A percentile compares a stretch with the other conserved stretches of the same genome.
phyloP scores from a whole-genome alignment of 768 basidiomycete genomes.

The Hortiboletus flavorubellus region DNA sequence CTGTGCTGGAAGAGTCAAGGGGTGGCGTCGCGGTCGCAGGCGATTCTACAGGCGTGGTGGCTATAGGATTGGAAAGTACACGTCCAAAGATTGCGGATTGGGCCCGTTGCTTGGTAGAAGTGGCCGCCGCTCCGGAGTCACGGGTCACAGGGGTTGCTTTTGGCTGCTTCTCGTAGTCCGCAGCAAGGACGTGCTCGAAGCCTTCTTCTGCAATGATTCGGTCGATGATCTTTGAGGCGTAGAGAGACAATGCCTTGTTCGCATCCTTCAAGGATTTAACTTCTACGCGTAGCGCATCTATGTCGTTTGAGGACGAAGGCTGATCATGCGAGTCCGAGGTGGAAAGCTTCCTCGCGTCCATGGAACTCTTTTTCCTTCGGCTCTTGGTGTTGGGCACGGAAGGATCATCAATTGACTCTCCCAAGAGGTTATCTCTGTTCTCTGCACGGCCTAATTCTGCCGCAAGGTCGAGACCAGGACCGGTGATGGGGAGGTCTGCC shows the following conservation, averaged over 20 bases:
- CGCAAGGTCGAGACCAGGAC: conserved; percentile 85
- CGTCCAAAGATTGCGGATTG: conserved; percentile 56
- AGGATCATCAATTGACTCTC: conserved; percentile 50
- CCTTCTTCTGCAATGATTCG: conserved; percentile 95
- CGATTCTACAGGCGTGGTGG: conserved; percentile 31
- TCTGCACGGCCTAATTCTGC: conserved; percentile 91
- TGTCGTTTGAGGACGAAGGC: conserved; percentile 47
- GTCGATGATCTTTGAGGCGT: conserved; percentile 97
- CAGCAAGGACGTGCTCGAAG: conserved; percentile 95
- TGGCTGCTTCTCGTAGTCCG: conserved; percentile 72
- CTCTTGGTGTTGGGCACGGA: conserved; percentile 41
- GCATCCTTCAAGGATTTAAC: conserved; percentile 93
- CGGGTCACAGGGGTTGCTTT: conserved; percentile 40
- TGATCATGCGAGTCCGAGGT: conserved; percentile 41
- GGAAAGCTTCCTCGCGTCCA: conserved; percentile 32
- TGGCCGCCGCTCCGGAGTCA: conserved; percentile 9
- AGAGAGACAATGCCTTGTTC: conserved; percentile 92
- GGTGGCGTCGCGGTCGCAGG: conserved; percentile 22
- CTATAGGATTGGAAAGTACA: conserved; percentile 35
- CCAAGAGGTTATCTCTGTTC: conserved; percentile 76
- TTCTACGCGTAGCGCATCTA: conserved; percentile 77
- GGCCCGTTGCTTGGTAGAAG: conserved; percentile 48
- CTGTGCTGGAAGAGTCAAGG: conserved; percentile 23
- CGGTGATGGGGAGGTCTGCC: conserved; percentile 82
- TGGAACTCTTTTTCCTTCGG: conserved; percentile 41